Evolutionary conservation across 2,329 filamentous ascomycete genomes (phyloP).

Genomic region (Hawksworthiomyces lignivorus): DNA sequence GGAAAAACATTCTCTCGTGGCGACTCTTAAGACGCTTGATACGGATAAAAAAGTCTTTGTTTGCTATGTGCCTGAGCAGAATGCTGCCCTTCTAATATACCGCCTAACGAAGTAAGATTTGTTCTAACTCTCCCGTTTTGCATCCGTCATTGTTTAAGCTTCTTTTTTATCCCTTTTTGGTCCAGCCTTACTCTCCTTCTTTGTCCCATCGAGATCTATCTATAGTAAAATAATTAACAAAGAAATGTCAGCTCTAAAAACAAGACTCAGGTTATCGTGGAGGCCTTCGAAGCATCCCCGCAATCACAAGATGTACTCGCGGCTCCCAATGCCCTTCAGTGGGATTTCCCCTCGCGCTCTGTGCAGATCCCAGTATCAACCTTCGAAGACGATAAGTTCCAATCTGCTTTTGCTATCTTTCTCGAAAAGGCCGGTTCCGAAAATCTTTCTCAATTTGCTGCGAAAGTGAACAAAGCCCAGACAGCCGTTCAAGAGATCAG

Average conservation of each 20-base stretch:
- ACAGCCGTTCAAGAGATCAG: slow-evolving; percentile 42
- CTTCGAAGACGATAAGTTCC: slow-evolving; percentile 31
- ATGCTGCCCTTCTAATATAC: slow-evolving; percentile 20
- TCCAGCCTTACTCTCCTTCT: no score
- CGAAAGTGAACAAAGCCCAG: slow-evolving; percentile 44
- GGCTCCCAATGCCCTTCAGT: slow-evolving; percentile 42
- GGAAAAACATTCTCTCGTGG: neutral
- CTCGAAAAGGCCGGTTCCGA: slow-evolving; percentile 45
- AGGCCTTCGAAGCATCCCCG: slow-evolving; percentile 55
- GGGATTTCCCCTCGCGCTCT: slow-evolving; percentile 52
- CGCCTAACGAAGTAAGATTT: slow-evolving; percentile 16
- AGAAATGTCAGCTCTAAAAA: neutral
- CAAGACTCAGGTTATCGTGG: slow-evolving; percentile 29
- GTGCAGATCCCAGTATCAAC: slow-evolving; percentile 34
- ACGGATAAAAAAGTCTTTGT: neutral
- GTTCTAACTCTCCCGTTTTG: no score
- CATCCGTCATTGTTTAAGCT: no score
- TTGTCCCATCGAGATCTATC: no score
- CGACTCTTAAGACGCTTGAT: neutral
- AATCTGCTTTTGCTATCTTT: slow-evolving; percentile 39
- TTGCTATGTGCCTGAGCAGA: slow-evolving; percentile 16
- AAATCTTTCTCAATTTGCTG: slow-evolving; percentile 38
- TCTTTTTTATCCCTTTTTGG: no score
- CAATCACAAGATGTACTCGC: slow-evolving; percentile 43
- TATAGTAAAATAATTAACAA: no score